These are phyloP conservation scores for Picea glauca DNA, from an alignment of 75 land plant species.

Conservation along the genomic window DNA sequence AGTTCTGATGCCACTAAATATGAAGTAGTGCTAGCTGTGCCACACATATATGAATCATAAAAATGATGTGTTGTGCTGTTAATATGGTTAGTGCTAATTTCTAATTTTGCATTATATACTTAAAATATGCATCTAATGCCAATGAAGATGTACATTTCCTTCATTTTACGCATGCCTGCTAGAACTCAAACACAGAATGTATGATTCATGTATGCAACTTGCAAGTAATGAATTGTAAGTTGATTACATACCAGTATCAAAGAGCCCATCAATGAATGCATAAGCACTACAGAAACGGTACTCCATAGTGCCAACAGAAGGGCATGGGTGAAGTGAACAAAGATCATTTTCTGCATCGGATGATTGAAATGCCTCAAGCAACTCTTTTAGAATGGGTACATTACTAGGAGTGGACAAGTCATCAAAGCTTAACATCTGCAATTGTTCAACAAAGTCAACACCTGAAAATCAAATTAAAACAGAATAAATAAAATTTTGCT, in stretches of 20 bases:
- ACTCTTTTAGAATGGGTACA: constrained; percentile 33
- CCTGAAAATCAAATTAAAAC: not conserved
- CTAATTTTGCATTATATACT: not conserved
- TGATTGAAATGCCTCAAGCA: constrained; percentile 69
- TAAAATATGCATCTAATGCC: not conserved
- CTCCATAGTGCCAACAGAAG: constrained; percentile 47
- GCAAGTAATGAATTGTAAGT: not conserved
- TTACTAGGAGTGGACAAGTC: constrained; percentile 25
- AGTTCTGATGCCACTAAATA: constrained; percentile 25
- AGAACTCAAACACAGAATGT: not conserved
- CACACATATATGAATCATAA: not conserved
- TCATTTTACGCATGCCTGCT: not conserved
- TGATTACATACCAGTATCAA: constrained; percentile 33
- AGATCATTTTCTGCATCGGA: constrained; percentile 19
- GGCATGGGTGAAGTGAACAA: constrained; percentile 29
- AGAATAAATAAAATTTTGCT: not conserved
- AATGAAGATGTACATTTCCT: not conserved
- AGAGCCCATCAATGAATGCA: constrained; percentile 47
- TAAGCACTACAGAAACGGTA: constrained; percentile 58
- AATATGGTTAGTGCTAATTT: not conserved
- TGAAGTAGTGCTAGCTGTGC: no score
- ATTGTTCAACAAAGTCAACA: not conserved
- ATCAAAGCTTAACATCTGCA: constrained; percentile 56
- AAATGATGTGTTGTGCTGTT: not conserved
- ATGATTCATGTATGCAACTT: not conserved